Evolutionary conservation across 2,329 filamentous ascomycete genomes (phyloP).

Genomic region (Polychaeton citri): DNA sequence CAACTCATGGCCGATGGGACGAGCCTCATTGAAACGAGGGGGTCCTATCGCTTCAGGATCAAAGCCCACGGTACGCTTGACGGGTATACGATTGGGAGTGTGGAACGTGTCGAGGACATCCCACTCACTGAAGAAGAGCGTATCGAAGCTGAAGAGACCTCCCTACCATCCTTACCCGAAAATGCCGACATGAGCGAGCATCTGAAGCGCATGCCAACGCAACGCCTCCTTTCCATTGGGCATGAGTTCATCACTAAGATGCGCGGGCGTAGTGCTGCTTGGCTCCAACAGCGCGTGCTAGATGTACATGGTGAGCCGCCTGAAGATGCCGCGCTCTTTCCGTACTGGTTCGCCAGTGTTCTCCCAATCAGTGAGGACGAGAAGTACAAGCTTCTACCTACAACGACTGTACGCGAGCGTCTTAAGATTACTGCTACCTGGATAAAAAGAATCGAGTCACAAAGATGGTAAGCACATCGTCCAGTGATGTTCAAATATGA

Average conservation of each 20-base stretch:
- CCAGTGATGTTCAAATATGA: no score
- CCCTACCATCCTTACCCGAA: conserved; percentile 16
- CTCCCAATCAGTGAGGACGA: conserved; percentile 64
- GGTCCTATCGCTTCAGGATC: conserved; percentile 64
- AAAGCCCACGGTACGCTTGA: conserved; percentile 52
- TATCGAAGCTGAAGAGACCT: conserved; percentile 56
- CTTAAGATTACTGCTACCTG: conserved; percentile 72
- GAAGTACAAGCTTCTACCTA: conserved; percentile 63
- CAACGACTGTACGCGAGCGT: conserved; percentile 63
- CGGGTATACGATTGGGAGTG: conserved; percentile 63
- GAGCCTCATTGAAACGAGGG: conserved; percentile 66
- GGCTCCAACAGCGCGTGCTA: conserved; percentile 61
- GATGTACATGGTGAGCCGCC: conserved; percentile 67
- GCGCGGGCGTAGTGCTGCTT: conserved; percentile 54
- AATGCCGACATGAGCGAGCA: conserved; percentile 9
- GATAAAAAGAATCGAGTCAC: conserved; percentile 59
- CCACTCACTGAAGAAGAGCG: conserved; percentile 66
- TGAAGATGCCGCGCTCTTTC: conserved; percentile 61
- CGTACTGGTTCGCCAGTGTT: conserved; percentile 83
- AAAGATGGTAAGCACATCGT: conserved; percentile 50
- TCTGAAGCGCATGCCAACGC: conserved; percentile 52
- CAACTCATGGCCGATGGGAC: conserved; percentile 67
- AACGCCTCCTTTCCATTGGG: conserved; percentile 52
- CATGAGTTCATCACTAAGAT: conserved; percentile 57
- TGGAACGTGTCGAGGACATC: conserved; percentile 72